Conservation (phyloP, 495 filamentous ascomycete genomes). For the Cryomyces minteri region DNA sequence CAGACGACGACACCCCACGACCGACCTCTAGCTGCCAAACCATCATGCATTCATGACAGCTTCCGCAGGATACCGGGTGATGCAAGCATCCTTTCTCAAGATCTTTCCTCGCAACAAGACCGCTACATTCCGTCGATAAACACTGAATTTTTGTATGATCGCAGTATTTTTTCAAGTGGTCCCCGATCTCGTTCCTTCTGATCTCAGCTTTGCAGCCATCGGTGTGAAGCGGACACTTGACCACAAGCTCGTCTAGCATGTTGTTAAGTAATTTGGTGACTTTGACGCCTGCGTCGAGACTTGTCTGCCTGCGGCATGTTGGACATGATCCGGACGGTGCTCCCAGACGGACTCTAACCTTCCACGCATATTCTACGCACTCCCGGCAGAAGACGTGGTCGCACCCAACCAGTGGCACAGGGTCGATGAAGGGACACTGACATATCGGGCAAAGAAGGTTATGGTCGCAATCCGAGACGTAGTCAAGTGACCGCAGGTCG, state of each 20-base stretch:
- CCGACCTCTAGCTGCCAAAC: constrained; percentile 38
- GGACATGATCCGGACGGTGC: constrained; percentile 15
- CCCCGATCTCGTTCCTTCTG: constrained; percentile 46
- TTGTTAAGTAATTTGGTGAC: constrained; percentile 36
- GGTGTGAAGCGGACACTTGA: constrained; percentile 45
- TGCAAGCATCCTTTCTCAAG: constrained; percentile 40
- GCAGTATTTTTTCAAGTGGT: constrained; percentile 63
- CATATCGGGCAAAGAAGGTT: constrained; percentile 77
- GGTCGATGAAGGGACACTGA: constrained; percentile 51
- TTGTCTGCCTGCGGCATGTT: constrained; percentile 13
- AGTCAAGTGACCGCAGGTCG: constrained; percentile 55
- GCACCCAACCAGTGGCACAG: constrained; percentile 47
- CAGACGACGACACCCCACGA: constrained; percentile 1
- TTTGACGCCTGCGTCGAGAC: neutral
- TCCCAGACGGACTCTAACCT: constrained; percentile 24
- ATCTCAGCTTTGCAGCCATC: constrained; percentile 46
- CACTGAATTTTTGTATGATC: constrained; percentile 47
- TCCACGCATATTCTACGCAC: constrained; percentile 37
- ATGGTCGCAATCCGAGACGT: constrained; percentile 47
- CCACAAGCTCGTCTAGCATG: constrained; percentile 59
- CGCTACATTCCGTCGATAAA: constrained; percentile 22
- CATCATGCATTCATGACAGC: constrained; percentile 35
- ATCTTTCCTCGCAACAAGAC: constrained; percentile 30
- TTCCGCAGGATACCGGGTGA: constrained; percentile 28
- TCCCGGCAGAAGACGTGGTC: constrained; percentile 59